phyloP scores from a whole-genome alignment of 805 yeast genomes.

The Blastobotrys parvus region DNA sequence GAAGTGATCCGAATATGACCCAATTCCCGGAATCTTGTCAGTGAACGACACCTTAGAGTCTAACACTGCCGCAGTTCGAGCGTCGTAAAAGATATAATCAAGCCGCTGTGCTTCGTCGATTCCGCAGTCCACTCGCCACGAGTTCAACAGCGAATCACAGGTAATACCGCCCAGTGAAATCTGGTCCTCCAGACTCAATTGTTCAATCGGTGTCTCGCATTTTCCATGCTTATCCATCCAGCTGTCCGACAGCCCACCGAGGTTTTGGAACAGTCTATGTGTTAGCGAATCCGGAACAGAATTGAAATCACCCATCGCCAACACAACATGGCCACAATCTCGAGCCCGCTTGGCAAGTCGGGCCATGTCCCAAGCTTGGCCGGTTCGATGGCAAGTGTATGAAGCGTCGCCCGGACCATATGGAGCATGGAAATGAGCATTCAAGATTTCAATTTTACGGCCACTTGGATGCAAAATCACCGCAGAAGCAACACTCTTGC shows the following conservation, averaged over 20 bases:
- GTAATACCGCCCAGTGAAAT: conserved; percentile 72
- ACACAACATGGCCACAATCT: conserved; percentile 72
- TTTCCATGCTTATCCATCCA: conserved; percentile 66
- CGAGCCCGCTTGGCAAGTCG: conserved; percentile 51
- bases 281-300: conserved; percentile 83
- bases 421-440: conserved; percentile 97
- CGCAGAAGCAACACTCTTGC: conserved; percentile 78
- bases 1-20: conserved; percentile 89
- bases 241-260: conserved; percentile 66
- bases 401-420: conserved; percentile 85
- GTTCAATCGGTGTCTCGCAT: conserved; percentile 34
- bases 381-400: conserved; percentile 80
- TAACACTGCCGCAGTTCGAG: conserved; percentile 40
- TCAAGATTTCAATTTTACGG: conserved; percentile 61
- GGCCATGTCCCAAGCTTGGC: conserved; percentile 95
- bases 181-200: conserved; percentile 51
- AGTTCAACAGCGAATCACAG: conserved; percentile 78
- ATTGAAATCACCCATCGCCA: conserved; percentile 90
- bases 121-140: conserved; percentile 59
- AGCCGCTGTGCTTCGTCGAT: conserved; percentile 74
- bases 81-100: conserved; percentile 80
- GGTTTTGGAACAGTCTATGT: conserved; percentile 58
- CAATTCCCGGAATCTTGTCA: conserved; percentile 54
- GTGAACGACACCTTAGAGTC: conserved; percentile 70
- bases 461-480: conserved; percentile 44